These are phyloP conservation scores for Ceratocystis diversiconidia DNA, from an alignment of 2,329 filamentous ascomycete species.

Conservation along the genomic window DNA sequence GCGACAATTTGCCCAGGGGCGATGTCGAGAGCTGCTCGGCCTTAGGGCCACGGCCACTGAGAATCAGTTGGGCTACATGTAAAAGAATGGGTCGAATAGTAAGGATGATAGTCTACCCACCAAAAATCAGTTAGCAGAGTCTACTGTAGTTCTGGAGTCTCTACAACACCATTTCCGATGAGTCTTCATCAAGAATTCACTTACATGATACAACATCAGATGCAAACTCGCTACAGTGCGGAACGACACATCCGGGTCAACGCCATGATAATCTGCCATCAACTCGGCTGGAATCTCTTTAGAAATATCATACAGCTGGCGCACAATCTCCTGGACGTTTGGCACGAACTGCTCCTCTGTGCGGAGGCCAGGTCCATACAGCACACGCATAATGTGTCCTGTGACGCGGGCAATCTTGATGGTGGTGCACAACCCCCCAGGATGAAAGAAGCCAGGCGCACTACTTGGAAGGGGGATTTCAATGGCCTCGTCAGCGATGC, in stretches of 20 bases:
- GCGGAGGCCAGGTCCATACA: constrained; percentile 24
- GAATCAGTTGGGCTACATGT: constrained; percentile 23
- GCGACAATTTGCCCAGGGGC: constrained; percentile 22
- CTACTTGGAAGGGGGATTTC: constrained; percentile 18
- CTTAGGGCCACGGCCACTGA: constrained; percentile 21
- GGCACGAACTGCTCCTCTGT: constrained; percentile 24
- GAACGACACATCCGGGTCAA: constrained; percentile 21
- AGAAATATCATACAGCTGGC: constrained; percentile 20
- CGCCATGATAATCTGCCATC: constrained; percentile 21
- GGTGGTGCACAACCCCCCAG: constrained; percentile 23
- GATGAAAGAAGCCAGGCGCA: constrained; percentile 23
- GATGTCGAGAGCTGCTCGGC: constrained; percentile 21
- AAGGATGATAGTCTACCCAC: constrained; percentile 23
- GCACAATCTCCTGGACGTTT: constrained; percentile 25
- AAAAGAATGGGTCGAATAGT: constrained; percentile 24
- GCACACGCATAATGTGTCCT: constrained; percentile 23
- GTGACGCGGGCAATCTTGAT: constrained; percentile 22
- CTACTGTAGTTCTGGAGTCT: background rate
- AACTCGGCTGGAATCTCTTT: constrained; percentile 20
- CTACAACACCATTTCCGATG: background rate
- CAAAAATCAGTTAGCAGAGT: background rate
- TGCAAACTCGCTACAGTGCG: constrained; percentile 25
- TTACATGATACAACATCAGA: constrained; percentile 25
- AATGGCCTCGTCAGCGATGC: constrained; percentile 16
- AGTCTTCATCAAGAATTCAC: background rate